phyloP scores from a whole-genome alignment of 2,329 filamentous ascomycete species.

The Ophiosphaerella herpotricha region DNA sequence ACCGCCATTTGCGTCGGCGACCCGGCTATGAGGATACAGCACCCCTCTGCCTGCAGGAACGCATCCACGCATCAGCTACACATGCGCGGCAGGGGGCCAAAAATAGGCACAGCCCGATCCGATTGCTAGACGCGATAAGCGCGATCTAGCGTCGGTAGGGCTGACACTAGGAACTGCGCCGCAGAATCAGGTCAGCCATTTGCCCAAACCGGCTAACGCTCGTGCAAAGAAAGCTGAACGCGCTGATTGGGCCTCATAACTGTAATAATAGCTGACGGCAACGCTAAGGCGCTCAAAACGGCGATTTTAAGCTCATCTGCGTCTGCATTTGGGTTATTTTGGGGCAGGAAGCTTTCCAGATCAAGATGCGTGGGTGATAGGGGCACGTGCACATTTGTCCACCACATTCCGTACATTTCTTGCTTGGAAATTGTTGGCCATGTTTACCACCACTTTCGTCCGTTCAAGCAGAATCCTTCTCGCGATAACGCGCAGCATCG shows the following conservation, averaged over 20 bases:
- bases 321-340: conserved; percentile 15
- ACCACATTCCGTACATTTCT: not conserved
- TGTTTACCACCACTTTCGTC: not conserved
- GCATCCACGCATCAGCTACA: conserved; percentile 9
- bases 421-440: not conserved
- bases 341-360: conserved; percentile 2
- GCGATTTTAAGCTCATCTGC: conserved; percentile 7
- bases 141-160: conserved; percentile 26
- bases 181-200: conserved; percentile 21
- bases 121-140: conserved; percentile 32
- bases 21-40: conserved; percentile 5
- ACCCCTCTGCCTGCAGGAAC: conserved; percentile 16
- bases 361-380: not conserved
- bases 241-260: conserved; percentile 7
- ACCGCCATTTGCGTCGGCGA: conserved; percentile 13
- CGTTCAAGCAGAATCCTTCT: not conserved
- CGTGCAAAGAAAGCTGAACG: not conserved
- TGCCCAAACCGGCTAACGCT: conserved; percentile 10
- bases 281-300: not conserved
- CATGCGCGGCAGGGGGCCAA: conserved; percentile 20
- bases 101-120: conserved; percentile 29
- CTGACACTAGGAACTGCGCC: conserved; percentile 27
- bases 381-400: not conserved
- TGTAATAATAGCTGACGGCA: conserved; percentile 4
- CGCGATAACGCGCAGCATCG: not conserved